A percentile compares a stretch with the other conserved stretches of the same genome.
These are phyloP conservation scores for Stemphylium vesicarium DNA, from an alignment of 2,329 filamentous ascomycete genomes.

Conservation along the genomic window DNA sequence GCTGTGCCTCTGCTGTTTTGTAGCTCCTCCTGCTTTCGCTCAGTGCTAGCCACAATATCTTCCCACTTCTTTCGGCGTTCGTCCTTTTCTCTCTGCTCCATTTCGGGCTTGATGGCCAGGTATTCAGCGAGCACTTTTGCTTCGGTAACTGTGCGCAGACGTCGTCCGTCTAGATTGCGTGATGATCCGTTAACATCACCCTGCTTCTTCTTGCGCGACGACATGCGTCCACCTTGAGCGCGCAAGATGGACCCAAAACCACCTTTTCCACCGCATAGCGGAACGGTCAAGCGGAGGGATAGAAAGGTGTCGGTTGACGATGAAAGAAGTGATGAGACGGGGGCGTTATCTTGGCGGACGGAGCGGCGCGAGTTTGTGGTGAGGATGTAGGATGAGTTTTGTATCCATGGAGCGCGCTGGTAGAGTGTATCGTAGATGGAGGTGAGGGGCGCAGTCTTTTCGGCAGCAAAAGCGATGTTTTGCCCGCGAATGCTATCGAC, in stretches of 20 bases:
- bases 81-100: constrained; percentile 94
- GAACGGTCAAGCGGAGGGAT: constrained; percentile 78
- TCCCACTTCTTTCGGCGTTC: constrained; percentile 84
- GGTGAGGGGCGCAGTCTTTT: constrained; percentile 68
- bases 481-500: constrained; percentile 85
- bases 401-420: constrained; percentile 64
- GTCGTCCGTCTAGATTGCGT: constrained; percentile 88
- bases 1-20: constrained; percentile 71
- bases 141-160: constrained; percentile 89
- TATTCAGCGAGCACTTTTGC: constrained; percentile 96
- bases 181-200: constrained; percentile 88
- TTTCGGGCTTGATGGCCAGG: constrained; percentile 92
- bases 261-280: constrained; percentile 91
- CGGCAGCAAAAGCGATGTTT: constrained; percentile 80
- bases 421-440: constrained; percentile 70
- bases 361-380: constrained; percentile 82
- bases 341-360: constrained; percentile 61
- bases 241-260: constrained; percentile 97
- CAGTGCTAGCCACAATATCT: constrained; percentile 82
- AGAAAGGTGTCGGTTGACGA: constrained; percentile 70
- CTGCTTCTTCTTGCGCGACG: constrained; percentile 86
- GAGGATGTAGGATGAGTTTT: constrained; percentile 69
- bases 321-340: constrained; percentile 68
- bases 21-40: constrained; percentile 83
- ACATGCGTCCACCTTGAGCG: constrained; percentile 97